A percentile compares a stretch with the other conserved stretches of the same genome.
phyloP scores from a whole-genome alignment of 352 stramenopile genomes.

The Globisporangium nagaii region DNA sequence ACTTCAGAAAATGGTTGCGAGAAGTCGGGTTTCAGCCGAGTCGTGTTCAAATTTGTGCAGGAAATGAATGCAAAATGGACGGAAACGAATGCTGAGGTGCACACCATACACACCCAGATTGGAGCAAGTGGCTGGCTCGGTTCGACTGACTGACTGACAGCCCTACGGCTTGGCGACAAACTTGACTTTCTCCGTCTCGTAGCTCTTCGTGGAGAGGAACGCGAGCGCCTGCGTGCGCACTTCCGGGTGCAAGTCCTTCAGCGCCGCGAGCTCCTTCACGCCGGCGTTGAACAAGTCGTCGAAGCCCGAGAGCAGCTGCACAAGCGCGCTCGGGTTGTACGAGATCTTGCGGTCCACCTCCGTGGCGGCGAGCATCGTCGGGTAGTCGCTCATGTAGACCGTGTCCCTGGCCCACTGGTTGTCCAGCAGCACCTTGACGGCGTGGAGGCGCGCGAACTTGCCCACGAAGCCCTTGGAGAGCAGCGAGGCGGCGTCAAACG shows the following conservation, averaged over 20 bases:
- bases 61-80: too few species aligned
- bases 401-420: conserved; percentile 20
- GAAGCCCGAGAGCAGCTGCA: conserved; percentile 10
- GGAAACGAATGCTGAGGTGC: too few species aligned
- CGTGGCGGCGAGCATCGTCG: conserved; percentile 15
- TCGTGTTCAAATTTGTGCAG: too few species aligned
- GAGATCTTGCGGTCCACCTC: conserved; percentile 16
- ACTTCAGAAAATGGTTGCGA: too few species aligned
- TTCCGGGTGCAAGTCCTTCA: conserved; percentile 7
- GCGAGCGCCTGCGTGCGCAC: conserved; percentile 15
- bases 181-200: conserved; percentile 2
- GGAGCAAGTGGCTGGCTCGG: too few species aligned
- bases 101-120: background rate
- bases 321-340: conserved; percentile 16
- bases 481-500: conserved; percentile 6
- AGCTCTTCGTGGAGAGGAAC: conserved; percentile 11
- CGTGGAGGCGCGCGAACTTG: conserved; percentile 21
- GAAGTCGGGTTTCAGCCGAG: too few species aligned
- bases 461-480: conserved; percentile 15
- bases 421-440: conserved; percentile 25
- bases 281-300: conserved; percentile 4
- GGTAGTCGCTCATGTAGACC: conserved; percentile 25
- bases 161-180: conserved; percentile 1
- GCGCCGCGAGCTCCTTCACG: conserved; percentile 6
- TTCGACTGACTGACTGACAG: too few species aligned